These are phyloP conservation scores for Cardamine occulta DNA, from an alignment of 345 rosid genomes.

Conservation along the genomic window DNA sequence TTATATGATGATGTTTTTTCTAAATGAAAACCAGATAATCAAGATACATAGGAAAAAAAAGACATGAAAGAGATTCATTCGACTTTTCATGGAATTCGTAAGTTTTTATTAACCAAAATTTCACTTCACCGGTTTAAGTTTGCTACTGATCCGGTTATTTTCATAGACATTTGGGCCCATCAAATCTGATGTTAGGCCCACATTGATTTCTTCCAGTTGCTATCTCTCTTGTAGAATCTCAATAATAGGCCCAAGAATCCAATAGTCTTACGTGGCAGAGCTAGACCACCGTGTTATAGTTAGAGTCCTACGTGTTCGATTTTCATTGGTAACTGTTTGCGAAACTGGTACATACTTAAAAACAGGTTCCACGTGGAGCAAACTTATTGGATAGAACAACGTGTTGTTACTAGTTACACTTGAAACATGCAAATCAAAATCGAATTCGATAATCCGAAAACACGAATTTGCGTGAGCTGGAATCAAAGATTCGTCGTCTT, in stretches of 20 bases:
- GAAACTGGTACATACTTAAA: background rate
- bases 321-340: background rate
- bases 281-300: constrained; percentile 17
- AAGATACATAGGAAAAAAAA: background rate
- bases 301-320: constrained; percentile 29
- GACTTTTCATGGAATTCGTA: no score
- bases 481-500: constrained; percentile 18
- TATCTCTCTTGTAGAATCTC: background rate
- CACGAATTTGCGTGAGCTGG: constrained; percentile 12
- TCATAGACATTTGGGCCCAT: constrained; percentile 1
- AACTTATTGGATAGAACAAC: constrained; percentile 50
- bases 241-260: constrained; percentile 16
- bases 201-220: background rate
- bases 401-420: constrained; percentile 52
- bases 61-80: background rate
- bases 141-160: background rate
- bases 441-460: constrained; percentile 11
- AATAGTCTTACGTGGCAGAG: constrained; percentile 35
- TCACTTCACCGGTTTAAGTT: background rate
- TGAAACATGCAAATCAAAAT: constrained; percentile 30
- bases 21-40: background rate
- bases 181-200: background rate
- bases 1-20: no score
- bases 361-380: constrained; percentile 49
- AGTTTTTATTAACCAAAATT: no score